Base-by-base conservation (phyloP, 2,329 filamentous ascomycete genomes). In the Colletotrichum noveboracense region DNA sequence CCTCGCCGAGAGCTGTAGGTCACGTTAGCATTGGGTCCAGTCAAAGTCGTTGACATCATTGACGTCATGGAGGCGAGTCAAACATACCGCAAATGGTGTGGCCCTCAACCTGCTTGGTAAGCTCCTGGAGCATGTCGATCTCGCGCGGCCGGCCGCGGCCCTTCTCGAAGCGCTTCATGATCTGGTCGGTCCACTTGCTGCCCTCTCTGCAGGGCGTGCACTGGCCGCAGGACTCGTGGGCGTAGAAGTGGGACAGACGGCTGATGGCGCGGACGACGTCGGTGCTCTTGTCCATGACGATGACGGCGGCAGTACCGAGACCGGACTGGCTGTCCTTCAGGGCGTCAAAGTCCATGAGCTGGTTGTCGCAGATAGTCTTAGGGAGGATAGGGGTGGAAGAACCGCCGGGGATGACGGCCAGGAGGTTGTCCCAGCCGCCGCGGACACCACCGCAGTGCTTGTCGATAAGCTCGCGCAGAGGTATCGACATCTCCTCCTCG, bases 191-290 rank as follows among this genome's bases (percentile, higher is more conserved):
- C 97, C 97, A 99, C 89, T 98, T 98, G 89, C 94, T 97, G 79
- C 97, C 97, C 88, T 99, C 97, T 84, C 97, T 94, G 91, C 97
- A 99, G n/a, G 97, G 97, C 74, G 97, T 99, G 90, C 97, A 99
- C 89, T 99, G 97, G 76, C 97, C 97, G 86, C 97, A 99, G 79
- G 93, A 96, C 90, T 99, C 97, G 89, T 99, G 97, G 87, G 96
- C 94, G 90, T 99, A 99, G 90, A 99, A 99, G 85, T 96, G 95
- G 82, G 94, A 95, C 80, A 99, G 92, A 81, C 97, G 94, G 78
- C 95, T 93, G 84, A 99, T 98, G 83, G 95, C 95, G 79, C 96
- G 94, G 79, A 99, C 96, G 68, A 99, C 94, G 85, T 99, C 97
- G 78, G 97, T 95, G 82, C 94, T 96, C 91, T 98, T 97, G 88